Conservation (phyloP, 371 early-diverging fungal genomes). For the Mucor sp. region DNA sequence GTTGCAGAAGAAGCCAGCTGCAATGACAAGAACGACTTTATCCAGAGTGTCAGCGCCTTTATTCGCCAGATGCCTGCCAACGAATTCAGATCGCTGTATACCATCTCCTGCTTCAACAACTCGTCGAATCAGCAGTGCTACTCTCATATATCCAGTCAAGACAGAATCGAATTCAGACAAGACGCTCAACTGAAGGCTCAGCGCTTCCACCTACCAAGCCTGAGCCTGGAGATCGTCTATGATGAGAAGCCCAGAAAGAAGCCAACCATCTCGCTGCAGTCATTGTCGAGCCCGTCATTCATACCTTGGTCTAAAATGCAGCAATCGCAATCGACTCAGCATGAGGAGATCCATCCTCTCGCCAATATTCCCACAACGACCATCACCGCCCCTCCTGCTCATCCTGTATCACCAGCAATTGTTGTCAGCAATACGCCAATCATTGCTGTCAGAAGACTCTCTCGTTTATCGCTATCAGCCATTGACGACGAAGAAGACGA, state of each 20-base stretch:
- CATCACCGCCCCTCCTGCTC: not conserved
- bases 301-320: constrained; percentile 15
- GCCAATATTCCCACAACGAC: constrained; percentile 2
- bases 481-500: constrained; percentile 20
- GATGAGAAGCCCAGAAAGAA: constrained; percentile 32
- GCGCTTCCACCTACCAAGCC: constrained; percentile 36
- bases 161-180: constrained; percentile 41
- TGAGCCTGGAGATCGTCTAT: constrained; percentile 40
- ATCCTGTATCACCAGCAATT: constrained; percentile 1
- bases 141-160: constrained; percentile 21
- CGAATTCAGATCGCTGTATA: not conserved
- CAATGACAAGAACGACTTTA: not conserved
- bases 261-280: not conserved
- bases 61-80: not conserved
- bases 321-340: not conserved
- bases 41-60: not conserved
- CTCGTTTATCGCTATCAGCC: constrained; percentile 45
- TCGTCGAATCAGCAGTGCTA: constrained; percentile 36
- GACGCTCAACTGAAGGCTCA: constrained; percentile 46
- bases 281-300: constrained; percentile 5
- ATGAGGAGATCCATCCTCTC: constrained; percentile 7
- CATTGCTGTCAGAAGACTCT: constrained; percentile 36
- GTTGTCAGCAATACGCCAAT: not conserved
- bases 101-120: constrained; percentile 19
- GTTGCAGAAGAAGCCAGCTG: not conserved